A percentile compares a stretch with the other conserved stretches of the same genome.
Conservation (phyloP, 495 filamentous ascomycete genomes). For the Echria macrotheca region DNA sequence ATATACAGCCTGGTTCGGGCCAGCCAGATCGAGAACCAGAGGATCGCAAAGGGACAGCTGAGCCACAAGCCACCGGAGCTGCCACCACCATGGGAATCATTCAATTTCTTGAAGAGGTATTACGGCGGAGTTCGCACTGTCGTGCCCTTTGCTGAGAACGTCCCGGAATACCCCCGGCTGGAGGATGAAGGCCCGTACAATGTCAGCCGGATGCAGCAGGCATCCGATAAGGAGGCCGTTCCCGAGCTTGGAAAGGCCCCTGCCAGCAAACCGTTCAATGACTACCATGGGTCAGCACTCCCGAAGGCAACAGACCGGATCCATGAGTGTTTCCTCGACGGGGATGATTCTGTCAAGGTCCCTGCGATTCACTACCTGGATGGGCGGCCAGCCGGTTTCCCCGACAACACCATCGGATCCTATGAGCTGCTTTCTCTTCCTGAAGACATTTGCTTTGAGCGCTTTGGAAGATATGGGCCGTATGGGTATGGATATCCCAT, state of each 20-base stretch:
- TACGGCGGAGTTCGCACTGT: slow-evolving; percentile 73
- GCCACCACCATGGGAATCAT: slow-evolving; percentile 74
- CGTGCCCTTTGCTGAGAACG: slow-evolving; percentile 54
- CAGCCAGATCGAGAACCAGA: slow-evolving; percentile 58
- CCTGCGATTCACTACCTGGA: slow-evolving; percentile 64
- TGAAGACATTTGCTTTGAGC: slow-evolving; percentile 89
- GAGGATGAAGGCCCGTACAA: slow-evolving; percentile 42
- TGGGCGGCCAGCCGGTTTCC: slow-evolving; percentile 75
- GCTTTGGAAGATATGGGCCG: slow-evolving; percentile 79
- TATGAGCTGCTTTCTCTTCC: slow-evolving; percentile 73
- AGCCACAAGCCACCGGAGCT: slow-evolving; percentile 43
- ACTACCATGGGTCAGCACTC: slow-evolving; percentile 57
- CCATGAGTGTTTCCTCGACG: slow-evolving; percentile 72
- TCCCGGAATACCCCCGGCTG: slow-evolving; percentile 69
- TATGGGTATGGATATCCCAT: slow-evolving; percentile 84
- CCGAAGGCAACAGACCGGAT: slow-evolving; percentile 44
- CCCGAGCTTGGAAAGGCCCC: slow-evolving; percentile 65
- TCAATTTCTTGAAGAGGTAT: slow-evolving; percentile 75
- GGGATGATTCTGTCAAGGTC: slow-evolving; percentile 52
- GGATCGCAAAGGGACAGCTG: slow-evolving; percentile 52
- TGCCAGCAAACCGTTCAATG: slow-evolving; percentile 58
- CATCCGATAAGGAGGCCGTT: slow-evolving; percentile 34
- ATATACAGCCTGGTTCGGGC: slow-evolving; percentile 65
- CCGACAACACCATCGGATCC: slow-evolving; percentile 74
- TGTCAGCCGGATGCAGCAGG: slow-evolving; percentile 20